Evolutionary conservation across 805 yeast species (phyloP), one percentile per base, ranked within the genome.

Genomic region (Diddensiella caesifluorescens): DNA sequence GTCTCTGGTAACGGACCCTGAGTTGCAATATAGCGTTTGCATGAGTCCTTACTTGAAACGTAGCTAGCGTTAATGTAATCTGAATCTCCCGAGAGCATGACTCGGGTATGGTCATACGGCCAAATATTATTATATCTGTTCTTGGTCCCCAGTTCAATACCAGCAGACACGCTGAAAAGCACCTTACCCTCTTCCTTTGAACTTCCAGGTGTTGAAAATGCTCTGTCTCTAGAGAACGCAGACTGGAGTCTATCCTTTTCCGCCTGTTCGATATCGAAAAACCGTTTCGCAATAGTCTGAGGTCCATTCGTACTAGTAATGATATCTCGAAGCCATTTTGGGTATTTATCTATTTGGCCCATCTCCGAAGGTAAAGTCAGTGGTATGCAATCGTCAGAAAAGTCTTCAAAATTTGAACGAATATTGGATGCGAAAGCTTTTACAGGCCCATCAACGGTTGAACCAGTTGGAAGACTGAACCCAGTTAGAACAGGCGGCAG

Each of bases 51-150:
- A 52, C 74, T 54, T 48, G 50, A 38, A 25, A 85, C 62, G 60
- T 80, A 83, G 36, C 86, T 83, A 0, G 97, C 98, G 62, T 89
- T 89, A 52, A 89, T 84, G 59, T 90, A 89, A 56, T 80, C 87
- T 29, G 39, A 36, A 21, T 31, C 49, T 12, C 20, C 22, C 7
- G 41, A 37, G 35, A 85, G 64, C 45, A 74, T 75, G 9, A 90
- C 96, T 44, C 96, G 69, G 3, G 94, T 75, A 54, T 84, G 90
- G 56, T 85, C 94, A 61, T 76, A 89, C 3, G 95, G 88, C 55
- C 83, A 81, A 32, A 89, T 84, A 59, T 89, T 95, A 54, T 84
- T 83, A 67, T 89, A 89, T 46, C 97, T 65, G 61, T 89, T 87
- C 56, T 88, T 88, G 40, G 72, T 61, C 20, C 94, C 90, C 32